These are phyloP conservation scores for Cynanchum wilfordii DNA, from an alignment of 257 asterid species.

Conservation along the genomic window DNA sequence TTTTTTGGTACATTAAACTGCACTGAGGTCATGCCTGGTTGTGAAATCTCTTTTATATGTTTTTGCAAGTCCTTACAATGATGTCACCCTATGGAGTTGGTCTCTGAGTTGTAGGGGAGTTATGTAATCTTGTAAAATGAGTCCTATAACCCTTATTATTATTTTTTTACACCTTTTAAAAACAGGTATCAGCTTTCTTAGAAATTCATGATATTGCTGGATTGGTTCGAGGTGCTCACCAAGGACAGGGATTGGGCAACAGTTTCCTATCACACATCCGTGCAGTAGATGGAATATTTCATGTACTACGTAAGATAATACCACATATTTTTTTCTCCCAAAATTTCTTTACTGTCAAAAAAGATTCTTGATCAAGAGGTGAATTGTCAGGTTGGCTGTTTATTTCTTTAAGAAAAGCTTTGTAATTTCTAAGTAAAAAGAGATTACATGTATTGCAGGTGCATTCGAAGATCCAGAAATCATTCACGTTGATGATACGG, in stretches of 20 bases:
- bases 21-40: not conserved
- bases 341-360: not conserved
- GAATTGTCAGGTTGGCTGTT: too few species aligned
- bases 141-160: not conserved
- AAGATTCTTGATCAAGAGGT: not conserved
- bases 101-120: not conserved
- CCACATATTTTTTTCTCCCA: constrained; percentile 3
- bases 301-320: constrained; percentile 71
- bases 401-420: not conserved
- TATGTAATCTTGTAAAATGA: not conserved
- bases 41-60: not conserved
- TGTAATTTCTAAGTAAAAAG: not conserved
- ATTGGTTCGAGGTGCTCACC: constrained; percentile 95
- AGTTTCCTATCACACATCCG: constrained; percentile 94
- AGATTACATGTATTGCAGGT: constrained; percentile 36
- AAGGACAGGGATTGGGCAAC: constrained; percentile 97
- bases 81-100: not conserved
- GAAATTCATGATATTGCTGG: constrained; percentile 99
- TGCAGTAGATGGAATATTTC: constrained; percentile 99
- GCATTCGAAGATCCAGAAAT: constrained; percentile 97
- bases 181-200: constrained; percentile 81
- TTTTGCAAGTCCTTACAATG: not conserved
- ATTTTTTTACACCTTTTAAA: not conserved
- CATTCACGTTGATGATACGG: constrained; percentile 87
- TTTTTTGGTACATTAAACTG: not conserved